Evolutionary conservation across 352 stramenopile genomes (phyloP).

Genomic region (Phytophthora melonis): DNA sequence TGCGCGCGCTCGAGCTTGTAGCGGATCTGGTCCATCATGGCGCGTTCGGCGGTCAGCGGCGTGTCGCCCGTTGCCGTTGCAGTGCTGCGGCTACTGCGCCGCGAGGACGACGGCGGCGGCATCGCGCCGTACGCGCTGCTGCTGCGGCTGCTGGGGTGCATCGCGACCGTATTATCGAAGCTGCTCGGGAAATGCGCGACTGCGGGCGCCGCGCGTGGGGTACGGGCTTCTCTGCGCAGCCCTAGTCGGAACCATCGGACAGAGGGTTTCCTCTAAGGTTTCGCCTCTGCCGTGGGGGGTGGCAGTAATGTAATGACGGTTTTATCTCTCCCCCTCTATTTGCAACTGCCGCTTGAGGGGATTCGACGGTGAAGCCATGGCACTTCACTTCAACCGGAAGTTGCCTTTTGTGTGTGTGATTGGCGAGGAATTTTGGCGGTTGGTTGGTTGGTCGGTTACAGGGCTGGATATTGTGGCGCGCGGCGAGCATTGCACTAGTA

Average conservation of each 20-base stretch:
- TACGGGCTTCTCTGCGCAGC: too few species aligned
- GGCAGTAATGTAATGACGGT: background rate
- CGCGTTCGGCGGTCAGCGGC: constrained; percentile 64
- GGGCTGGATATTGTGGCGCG: too few species aligned
- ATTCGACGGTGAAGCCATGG: constrained; percentile 18
- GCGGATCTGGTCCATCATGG: constrained; percentile 80
- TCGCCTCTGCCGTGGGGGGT: constrained; percentile 26
- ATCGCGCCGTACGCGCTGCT: constrained; percentile 9
- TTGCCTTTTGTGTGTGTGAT: too few species aligned
- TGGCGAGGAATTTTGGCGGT: background rate
- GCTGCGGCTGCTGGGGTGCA: constrained; percentile 11
- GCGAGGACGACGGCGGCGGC: constrained; percentile 5
- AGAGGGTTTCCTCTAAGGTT: constrained; percentile 1
- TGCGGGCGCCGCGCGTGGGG: background rate
- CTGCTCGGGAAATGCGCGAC: constrained; percentile 19
- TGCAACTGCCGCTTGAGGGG: too few species aligned
- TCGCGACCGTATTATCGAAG: too few species aligned
- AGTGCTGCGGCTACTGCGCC: constrained; percentile 4
- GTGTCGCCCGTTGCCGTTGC: background rate
- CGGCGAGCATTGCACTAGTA: background rate
- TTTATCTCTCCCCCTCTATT: too few species aligned
- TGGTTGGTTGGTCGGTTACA: too few species aligned
- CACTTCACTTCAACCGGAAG: background rate
- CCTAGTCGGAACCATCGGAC: too few species aligned
- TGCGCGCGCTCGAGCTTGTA: constrained; percentile 73